These are phyloP conservation scores for Phytophthora pini DNA, from an alignment of 352 stramenopile species.

Conservation along the genomic window DNA sequence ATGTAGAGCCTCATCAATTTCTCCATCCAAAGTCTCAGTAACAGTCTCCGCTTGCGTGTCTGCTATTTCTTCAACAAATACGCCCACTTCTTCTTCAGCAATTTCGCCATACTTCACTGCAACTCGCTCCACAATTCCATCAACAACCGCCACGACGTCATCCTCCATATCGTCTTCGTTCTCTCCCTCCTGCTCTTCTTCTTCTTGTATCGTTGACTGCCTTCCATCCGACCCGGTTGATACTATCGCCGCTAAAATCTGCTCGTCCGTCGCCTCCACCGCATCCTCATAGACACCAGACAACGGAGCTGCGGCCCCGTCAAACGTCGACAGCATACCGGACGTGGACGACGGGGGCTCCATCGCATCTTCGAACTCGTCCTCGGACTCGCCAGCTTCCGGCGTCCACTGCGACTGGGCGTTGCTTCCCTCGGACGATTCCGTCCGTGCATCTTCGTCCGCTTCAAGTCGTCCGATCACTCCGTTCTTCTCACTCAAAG, in stretches of 20 bases:
- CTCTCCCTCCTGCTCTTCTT: background rate
- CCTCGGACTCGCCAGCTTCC: constrained; percentile 28
- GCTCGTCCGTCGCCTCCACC: constrained; percentile 32
- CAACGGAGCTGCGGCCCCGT: constrained; percentile 9
- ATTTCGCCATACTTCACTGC: background rate
- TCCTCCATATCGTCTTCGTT: constrained; percentile 3
- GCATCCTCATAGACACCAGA: constrained; percentile 34
- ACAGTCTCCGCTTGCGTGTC: background rate
- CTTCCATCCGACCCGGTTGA: constrained; percentile 16
- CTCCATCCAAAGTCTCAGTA: background rate
- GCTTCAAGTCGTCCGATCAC: constrained; percentile 11
- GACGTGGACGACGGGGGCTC: constrained; percentile 28
- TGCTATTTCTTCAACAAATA: background rate
- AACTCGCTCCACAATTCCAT: constrained; percentile 2
- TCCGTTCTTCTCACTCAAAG: constrained; percentile 11
- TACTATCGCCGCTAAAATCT: constrained; percentile 19
- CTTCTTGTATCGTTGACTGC: constrained; percentile 24
- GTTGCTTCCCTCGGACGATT: constrained; percentile 26
- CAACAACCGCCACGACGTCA: background rate
- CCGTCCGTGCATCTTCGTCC: constrained; percentile 29
- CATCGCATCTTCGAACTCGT: constrained; percentile 38
- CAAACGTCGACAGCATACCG: constrained; percentile 10
- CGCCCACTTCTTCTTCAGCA: background rate
- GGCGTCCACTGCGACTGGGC: constrained; percentile 1
- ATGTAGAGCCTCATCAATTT: background rate